phyloP scores from a whole-genome alignment of 2,329 filamentous ascomycete species.

The Clarireedia homoeocarpa region DNA sequence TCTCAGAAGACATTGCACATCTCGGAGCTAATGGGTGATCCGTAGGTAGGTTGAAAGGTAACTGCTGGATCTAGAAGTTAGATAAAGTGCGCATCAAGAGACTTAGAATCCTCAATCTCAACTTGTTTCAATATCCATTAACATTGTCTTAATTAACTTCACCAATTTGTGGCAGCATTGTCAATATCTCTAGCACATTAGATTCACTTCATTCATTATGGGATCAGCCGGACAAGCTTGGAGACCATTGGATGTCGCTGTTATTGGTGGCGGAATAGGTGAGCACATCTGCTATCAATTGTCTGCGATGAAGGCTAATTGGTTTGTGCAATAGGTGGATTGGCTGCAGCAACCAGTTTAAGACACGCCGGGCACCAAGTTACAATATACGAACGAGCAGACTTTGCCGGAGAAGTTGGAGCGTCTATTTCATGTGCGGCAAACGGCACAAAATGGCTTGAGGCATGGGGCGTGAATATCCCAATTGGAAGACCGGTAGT shows the following conservation, averaged over 20 bases:
- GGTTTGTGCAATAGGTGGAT: conserved; percentile 33
- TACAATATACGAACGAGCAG: conserved; percentile 57
- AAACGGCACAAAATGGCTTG: conserved; percentile 62
- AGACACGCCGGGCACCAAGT: conserved; percentile 45
- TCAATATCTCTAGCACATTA: neutral
- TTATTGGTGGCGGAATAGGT: conserved; percentile 11
- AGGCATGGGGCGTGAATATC: conserved; percentile 60
- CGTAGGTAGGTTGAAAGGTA: neutral
- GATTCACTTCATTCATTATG: neutral
- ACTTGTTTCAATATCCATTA: neutral
- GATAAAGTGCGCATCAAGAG: neutral
- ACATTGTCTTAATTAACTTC: neutral
- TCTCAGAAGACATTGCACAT: neutral
- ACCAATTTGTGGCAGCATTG: neutral
- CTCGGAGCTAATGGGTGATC: neutral
- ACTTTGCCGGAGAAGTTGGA: conserved; percentile 61
- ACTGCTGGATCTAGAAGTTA: neutral
- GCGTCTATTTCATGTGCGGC: conserved; percentile 61
- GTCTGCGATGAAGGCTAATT: neutral
- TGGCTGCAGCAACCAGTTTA: conserved; percentile 42
- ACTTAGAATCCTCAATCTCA: neutral
- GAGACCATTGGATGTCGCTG: conserved; percentile 4
- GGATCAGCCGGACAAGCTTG: neutral
- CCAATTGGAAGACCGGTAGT: conserved; percentile 57
- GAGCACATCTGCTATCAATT: neutral